Evolutionary conservation across 768 basidiomycete genomes (phyloP).

Genomic region (Russula olivacea): DNA sequence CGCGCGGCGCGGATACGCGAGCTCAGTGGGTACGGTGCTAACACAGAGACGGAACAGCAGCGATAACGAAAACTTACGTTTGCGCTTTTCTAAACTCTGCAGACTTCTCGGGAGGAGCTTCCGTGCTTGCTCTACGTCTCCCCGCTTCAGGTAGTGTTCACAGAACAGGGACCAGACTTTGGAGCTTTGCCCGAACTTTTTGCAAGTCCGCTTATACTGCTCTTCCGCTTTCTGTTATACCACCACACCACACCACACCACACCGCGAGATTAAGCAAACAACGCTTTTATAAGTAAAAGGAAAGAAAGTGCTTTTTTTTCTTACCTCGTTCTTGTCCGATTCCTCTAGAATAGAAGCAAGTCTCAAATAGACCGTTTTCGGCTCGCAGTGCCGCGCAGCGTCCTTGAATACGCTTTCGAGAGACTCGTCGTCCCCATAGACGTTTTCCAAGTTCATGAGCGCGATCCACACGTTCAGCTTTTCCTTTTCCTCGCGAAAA

Average conservation of each 20-base stretch:
- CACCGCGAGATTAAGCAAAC: not conserved
- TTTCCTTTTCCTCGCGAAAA: conserved; percentile 95
- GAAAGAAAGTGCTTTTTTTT: too few relatives aligned
- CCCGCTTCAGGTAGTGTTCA: conserved; percentile 72
- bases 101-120: conserved; percentile 81
- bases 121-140: conserved; percentile 72
- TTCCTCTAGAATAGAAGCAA: conserved; percentile 80
- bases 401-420: conserved; percentile 83
- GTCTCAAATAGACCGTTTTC: conserved; percentile 79
- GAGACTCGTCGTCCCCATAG: conserved; percentile 77
- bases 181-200: conserved; percentile 91
- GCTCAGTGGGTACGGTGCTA: too few relatives aligned
- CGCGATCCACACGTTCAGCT: conserved; percentile 96
- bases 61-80: conserved; percentile 59
- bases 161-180: conserved; percentile 91
- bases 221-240: conserved; percentile 79
- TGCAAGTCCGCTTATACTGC: conserved; percentile 78
- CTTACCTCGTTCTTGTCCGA: conserved; percentile 74
- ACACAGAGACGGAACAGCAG: too few relatives aligned
- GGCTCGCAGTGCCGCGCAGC: conserved; percentile 88
- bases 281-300: too few relatives aligned
- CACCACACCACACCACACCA: conserved; percentile 11
- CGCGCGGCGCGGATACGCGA: not conserved
- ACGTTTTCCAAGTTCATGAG: conserved; percentile 90
- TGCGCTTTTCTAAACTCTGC: conserved; percentile 87